A percentile compares a stretch with the other conserved stretches of the same genome.
Evolutionary conservation across 257 asterid species (phyloP).

Genomic region (Nicotiana knightiana): DNA sequence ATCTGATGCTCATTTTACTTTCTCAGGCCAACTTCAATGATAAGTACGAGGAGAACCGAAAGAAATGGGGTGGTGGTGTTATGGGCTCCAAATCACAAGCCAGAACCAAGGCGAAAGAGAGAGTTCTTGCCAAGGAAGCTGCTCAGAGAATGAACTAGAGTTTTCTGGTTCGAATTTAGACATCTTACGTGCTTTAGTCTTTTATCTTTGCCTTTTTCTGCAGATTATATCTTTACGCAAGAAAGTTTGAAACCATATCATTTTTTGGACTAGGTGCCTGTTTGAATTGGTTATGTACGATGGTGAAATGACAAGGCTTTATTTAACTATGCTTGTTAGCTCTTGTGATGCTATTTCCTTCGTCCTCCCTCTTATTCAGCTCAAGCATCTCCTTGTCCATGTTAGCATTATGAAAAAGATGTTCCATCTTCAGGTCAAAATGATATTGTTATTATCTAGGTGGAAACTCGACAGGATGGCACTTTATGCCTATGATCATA

Average conservation of each 20-base stretch:
- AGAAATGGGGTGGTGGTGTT: constrained; percentile 39
- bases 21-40: constrained; percentile 38
- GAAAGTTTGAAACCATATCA: not conserved
- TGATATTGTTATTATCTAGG: too few relatives aligned
- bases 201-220: not conserved
- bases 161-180: not conserved
- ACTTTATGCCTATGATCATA: too few relatives aligned
- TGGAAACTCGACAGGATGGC: too few relatives aligned
- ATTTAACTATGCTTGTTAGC: not conserved
- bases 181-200: not conserved
- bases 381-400: not conserved
- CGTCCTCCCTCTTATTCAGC: not conserved
- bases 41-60: constrained; percentile 28
- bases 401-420: too few relatives aligned
- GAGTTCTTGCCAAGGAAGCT: constrained; percentile 30
- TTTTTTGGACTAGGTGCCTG: not conserved
- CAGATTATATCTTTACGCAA: not conserved
- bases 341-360: not conserved
- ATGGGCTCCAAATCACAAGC: constrained; percentile 42
- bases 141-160: constrained; percentile 22
- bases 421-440: too few relatives aligned
- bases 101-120: constrained; percentile 34
- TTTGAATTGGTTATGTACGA: not conserved
- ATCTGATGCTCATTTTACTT: not conserved
- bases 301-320: not conserved